Conservation (phyloP, 306 rosid genomes). For the Cicer judaicum region DNA sequence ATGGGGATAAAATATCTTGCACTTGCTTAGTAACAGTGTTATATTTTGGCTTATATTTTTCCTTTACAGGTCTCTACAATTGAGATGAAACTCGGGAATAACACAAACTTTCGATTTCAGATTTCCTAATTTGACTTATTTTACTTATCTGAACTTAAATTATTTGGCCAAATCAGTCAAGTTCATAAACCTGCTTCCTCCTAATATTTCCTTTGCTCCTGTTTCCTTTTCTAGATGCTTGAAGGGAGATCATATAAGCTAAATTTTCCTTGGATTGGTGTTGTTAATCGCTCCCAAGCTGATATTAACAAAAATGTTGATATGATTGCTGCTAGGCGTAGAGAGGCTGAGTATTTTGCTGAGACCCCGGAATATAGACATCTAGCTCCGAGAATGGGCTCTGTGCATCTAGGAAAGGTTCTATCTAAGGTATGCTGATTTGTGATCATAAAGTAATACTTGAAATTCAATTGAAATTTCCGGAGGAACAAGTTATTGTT, state of each 20-base stretch:
- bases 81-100: conserved; percentile 18
- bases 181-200: conserved; percentile 21
- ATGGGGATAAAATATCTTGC: neutral
- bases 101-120: conserved; percentile 26
- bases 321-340: conserved; percentile 98
- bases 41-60: conserved; percentile 24
- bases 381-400: conserved; percentile 93
- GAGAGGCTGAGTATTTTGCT: conserved; percentile 86
- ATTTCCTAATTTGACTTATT: conserved; percentile 20
- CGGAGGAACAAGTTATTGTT: neutral
- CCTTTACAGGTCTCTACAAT: conserved; percentile 7
- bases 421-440: conserved; percentile 76
- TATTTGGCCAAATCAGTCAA: neutral
- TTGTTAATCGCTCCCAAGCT: conserved; percentile 95
- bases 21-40: conserved; percentile 5
- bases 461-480: conserved; percentile 27
- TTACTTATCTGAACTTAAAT: conserved; percentile 7
- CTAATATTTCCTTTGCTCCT: conserved; percentile 10
- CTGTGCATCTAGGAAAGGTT: conserved; percentile 96
- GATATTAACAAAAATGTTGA: conserved; percentile 99
- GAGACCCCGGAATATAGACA: conserved; percentile 86
- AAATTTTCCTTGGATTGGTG: conserved; percentile 96
- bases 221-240: conserved; percentile 45
- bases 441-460: conserved; percentile 25
- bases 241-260: conserved; percentile 88